Evolutionary conservation across 371 early-diverging fungal genomes (phyloP).

Genomic region (Apophysomyces variabilis): DNA sequence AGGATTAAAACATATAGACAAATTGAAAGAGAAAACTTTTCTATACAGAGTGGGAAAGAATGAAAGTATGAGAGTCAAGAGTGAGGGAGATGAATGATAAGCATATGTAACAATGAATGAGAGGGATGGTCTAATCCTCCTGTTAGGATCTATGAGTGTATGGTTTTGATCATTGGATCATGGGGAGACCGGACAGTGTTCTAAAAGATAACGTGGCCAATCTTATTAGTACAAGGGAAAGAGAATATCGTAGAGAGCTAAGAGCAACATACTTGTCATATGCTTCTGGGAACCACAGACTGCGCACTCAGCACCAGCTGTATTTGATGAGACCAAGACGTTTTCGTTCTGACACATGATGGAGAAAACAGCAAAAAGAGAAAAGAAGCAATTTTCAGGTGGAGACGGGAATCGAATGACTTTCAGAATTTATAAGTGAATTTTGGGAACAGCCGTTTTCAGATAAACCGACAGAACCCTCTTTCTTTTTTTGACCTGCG

Average conservation of each 20-base stretch:
- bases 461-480: slow-evolving; percentile 4
- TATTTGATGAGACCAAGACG: slow-evolving; percentile 11
- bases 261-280: slow-evolving; percentile 41
- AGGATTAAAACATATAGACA: slow-evolving; percentile 11
- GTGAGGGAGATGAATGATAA: slow-evolving; percentile 9
- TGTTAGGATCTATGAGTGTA: background rate
- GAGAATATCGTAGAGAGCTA: background rate
- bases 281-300: slow-evolving; percentile 41
- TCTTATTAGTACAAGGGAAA: background rate
- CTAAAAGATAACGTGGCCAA: slow-evolving; percentile 13
- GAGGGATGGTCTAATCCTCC: slow-evolving; percentile 8
- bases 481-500: slow-evolving; percentile 1
- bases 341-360: slow-evolving; percentile 6
- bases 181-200: slow-evolving; percentile 41
- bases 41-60: slow-evolving; percentile 1
- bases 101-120: slow-evolving; percentile 11
- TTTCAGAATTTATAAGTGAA: slow-evolving; percentile 7
- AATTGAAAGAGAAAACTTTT: slow-evolving; percentile 1
- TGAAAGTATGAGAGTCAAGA: slow-evolving; percentile 3
- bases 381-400: slow-evolving; percentile 7
- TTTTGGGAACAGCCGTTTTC: slow-evolving; percentile 11
- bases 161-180: slow-evolving; percentile 15
- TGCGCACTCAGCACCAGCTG: slow-evolving; percentile 21
- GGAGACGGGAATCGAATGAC: slow-evolving; percentile 12
- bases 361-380: background rate